Percentiles rank a stretch among this genome's conserved stretches.
Conservation (phyloP, 352 stramenopile genomes). For the Phytophthora sp. region DNA sequence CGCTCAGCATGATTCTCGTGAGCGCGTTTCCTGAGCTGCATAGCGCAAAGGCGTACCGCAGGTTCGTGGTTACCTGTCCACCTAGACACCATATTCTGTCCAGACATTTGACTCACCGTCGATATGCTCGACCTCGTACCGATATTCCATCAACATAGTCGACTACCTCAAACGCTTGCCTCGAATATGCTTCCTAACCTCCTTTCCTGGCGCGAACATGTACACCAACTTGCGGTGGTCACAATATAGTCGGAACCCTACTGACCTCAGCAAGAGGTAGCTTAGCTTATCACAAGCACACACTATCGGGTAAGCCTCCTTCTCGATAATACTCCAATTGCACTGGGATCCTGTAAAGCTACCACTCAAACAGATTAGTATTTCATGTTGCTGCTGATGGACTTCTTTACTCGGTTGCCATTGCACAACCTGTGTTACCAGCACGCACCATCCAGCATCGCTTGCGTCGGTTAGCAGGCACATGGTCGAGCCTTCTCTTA, state of each 20-base stretch:
- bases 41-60: background rate
- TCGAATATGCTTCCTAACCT: background rate
- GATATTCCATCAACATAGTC: slow-evolving; percentile 2
- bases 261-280: background rate
- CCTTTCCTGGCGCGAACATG: background rate
- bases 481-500: background rate
- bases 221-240: background rate
- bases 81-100: slow-evolving; percentile 7
- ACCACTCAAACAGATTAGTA: background rate
- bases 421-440: background rate
- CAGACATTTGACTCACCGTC: no score
- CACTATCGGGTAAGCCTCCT: no score
- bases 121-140: slow-evolving; percentile 14
- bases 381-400: background rate
- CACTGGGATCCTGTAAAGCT: slow-evolving; percentile 5
- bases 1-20: no score
- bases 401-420: background rate
- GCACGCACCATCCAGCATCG: background rate
- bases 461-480: background rate
- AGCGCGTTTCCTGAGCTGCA: background rate
- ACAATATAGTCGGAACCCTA: no score
- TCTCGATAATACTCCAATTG: slow-evolving; percentile 18
- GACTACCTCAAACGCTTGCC: background rate
- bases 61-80: slow-evolving; percentile 8
- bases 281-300: slow-evolving; percentile 13